A percentile compares a stretch with the other conserved stretches of the same genome.
Conservation (phyloP, 345 rosid genomes). For the Salix brachista region DNA sequence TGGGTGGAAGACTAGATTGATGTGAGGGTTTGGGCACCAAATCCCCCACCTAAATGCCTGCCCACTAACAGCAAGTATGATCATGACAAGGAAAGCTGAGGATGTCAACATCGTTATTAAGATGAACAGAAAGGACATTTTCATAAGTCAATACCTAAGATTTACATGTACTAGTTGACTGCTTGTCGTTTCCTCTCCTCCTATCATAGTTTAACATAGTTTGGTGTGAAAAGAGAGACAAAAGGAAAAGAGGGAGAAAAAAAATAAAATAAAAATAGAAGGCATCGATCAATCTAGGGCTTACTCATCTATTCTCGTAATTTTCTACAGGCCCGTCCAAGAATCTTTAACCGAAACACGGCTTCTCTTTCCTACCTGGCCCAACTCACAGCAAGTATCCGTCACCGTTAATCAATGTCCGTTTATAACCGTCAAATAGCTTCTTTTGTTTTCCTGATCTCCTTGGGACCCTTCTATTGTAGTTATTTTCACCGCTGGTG, state of each 20-base stretch:
- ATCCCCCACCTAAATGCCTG: background rate
- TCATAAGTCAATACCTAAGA: background rate
- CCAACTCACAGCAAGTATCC: background rate
- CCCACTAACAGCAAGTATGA: background rate
- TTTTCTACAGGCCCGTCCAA: background rate
- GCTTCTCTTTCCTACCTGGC: constrained; percentile 5
- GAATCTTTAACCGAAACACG: constrained; percentile 29
- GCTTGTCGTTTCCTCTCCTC: background rate
- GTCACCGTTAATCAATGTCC: constrained; percentile 1
- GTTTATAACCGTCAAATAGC: background rate
- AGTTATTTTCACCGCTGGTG: too few relatives aligned
- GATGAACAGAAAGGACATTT: background rate
- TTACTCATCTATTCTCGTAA: background rate
- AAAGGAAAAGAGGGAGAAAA: background rate
- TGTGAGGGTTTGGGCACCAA: background rate
- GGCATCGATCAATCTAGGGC: constrained; percentile 17
- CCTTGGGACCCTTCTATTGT: background rate
- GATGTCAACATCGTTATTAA: constrained; percentile 2
- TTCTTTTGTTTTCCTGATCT: background rate
- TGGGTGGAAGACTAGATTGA: too few relatives aligned
- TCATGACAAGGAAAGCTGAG: background rate
- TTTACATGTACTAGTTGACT: background rate
- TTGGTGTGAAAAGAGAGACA: background rate
- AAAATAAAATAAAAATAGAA: background rate
- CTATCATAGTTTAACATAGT: too few relatives aligned